Percentiles rank a stretch among this genome's conserved stretches.
These are phyloP conservation scores for Albugo laibachii DNA, from an alignment of 352 stramenopile species.

Conservation along the genomic window DNA sequence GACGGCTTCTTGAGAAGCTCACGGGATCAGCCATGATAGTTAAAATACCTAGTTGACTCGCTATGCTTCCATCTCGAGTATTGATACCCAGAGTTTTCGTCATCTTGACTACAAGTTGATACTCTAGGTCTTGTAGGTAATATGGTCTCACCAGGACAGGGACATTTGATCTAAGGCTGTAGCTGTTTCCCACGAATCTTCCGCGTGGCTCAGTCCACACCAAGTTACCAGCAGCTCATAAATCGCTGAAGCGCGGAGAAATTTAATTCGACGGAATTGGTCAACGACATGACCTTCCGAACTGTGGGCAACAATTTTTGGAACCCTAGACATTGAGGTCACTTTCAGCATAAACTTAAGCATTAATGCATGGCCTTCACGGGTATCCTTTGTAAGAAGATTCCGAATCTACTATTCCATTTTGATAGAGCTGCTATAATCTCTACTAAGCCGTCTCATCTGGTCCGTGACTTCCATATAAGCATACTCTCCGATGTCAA, in stretches of 20 bases:
- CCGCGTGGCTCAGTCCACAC: constrained; percentile 7
- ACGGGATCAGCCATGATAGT: no score
- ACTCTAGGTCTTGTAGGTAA: no score
- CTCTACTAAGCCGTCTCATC: background rate
- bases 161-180: no score
- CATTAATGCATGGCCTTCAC: background rate
- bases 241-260: background rate
- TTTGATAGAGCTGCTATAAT: background rate
- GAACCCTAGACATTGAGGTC: background rate
- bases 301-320: constrained; percentile 1
- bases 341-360: background rate
- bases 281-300: constrained; percentile 1
- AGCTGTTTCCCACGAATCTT: constrained; percentile 10
- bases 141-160: no score
- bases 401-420: background rate
- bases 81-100: no score
- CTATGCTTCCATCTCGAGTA: no score
- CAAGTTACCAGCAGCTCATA: constrained; percentile 10
- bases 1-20: no score
- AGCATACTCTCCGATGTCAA: background rate
- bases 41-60: no score
- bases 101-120: no score
- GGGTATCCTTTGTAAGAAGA: background rate
- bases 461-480: background rate
- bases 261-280: background rate